Percentiles rank a stretch among this genome's conserved stretches.
Conservation (phyloP, 2,329 filamentous ascomycete species). For the Colletotrichum horii region DNA sequence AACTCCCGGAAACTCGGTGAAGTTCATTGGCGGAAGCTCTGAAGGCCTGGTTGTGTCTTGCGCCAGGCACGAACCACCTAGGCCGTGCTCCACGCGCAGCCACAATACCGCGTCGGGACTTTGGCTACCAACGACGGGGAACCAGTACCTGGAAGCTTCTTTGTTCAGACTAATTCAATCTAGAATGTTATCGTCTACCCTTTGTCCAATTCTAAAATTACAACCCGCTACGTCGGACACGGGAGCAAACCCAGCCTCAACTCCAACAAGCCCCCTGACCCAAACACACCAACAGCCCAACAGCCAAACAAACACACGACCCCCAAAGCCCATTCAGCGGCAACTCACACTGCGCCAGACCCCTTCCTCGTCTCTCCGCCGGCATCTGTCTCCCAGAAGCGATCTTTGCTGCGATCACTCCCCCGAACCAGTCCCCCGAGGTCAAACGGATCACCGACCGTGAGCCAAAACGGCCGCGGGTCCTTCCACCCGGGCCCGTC, state of each 20-base stretch:
- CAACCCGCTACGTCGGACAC: not conserved
- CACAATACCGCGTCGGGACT: not conserved
- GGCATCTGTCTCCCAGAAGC: constrained; percentile 37
- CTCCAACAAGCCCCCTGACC: not conserved
- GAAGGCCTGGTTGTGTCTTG: not conserved
- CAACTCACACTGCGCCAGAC: not conserved
- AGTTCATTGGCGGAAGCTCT: not conserved
- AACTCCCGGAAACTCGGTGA: not conserved
- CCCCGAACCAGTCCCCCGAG: constrained; percentile 37
- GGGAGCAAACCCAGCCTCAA: not conserved
- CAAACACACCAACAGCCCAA: not conserved
- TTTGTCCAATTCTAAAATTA: not conserved
- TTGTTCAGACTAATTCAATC: not conserved
- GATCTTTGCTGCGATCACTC: constrained; percentile 31
- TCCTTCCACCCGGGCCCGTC: constrained; percentile 55
- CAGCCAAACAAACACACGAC: not conserved
- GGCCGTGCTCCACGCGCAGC: not conserved
- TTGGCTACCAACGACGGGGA: not conserved
- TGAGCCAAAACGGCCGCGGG: constrained; percentile 45
- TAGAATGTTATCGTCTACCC: not conserved
- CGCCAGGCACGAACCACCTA: not conserved
- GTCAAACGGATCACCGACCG: constrained; percentile 48
- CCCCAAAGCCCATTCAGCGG: not conserved
- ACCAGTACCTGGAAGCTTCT: not conserved
- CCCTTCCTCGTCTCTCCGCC: not conserved